Percentiles rank a stretch among this genome's conserved stretches.
Conservation (phyloP, 441 rosid genomes). For the Mallotus japonicus region DNA sequence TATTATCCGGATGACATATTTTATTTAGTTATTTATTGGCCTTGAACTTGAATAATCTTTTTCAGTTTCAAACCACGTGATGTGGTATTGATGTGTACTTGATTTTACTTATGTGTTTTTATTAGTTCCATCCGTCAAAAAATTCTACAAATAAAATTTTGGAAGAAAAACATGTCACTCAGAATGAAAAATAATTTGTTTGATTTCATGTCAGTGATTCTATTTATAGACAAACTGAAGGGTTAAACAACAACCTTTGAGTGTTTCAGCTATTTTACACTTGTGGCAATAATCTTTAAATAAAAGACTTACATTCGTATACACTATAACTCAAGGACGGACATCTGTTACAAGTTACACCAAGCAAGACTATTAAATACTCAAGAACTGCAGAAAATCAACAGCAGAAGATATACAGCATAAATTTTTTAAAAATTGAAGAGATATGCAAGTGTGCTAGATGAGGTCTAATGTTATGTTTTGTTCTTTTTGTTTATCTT, state of each 20-base stretch:
- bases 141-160: neutral
- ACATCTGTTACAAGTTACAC: neutral
- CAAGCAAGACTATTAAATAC: neutral
- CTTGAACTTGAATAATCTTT: neutral
- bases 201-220: too few species aligned
- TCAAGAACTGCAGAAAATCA: neutral
- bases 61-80: neutral
- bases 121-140: too few species aligned
- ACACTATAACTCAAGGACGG: neutral
- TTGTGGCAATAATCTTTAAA: too few species aligned
- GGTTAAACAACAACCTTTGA: neutral
- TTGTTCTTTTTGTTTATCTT: conserved; percentile 28
- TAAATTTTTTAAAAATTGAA: neutral
- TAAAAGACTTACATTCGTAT: neutral
- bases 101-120: neutral
- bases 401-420: conserved; percentile 8
- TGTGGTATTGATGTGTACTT: neutral
- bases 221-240: too few species aligned
- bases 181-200: too few species aligned
- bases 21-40: too few species aligned
- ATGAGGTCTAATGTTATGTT: neutral
- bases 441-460: neutral
- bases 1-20: neutral
- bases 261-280: neutral
- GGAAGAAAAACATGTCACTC: neutral